Conservation (phyloP, 2,329 filamentous ascomycete genomes). For the Paraphaeosphaeria sporulosa region DNA sequence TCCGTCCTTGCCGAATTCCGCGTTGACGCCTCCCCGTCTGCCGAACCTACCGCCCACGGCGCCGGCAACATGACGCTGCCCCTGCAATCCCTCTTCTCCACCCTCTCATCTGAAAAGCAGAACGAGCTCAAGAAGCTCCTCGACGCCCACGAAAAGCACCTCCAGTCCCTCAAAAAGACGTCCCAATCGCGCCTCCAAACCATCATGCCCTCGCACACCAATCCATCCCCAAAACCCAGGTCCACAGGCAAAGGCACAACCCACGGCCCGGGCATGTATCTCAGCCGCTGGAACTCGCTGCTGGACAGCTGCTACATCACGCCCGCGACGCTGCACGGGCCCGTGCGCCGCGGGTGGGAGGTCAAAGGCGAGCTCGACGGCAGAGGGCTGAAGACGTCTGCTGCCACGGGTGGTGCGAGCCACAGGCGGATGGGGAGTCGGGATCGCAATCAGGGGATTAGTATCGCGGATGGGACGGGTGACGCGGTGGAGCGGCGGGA, state of each 20-base stretch:
- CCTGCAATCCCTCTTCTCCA: constrained; percentile 53
- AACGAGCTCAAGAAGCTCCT: constrained; percentile 59
- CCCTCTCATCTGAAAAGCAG: constrained; percentile 59
- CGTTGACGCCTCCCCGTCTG: constrained; percentile 31
- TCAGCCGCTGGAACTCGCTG: constrained; percentile 75
- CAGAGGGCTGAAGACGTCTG: constrained; percentile 39
- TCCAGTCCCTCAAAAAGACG: constrained; percentile 61
- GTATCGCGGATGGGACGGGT: constrained; percentile 33
- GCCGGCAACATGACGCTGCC: constrained; percentile 54
- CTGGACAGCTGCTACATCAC: constrained; percentile 75
- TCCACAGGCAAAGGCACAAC: constrained; percentile 47
- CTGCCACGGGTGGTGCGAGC: constrained; percentile 16
- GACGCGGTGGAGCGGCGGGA: constrained; percentile 39
- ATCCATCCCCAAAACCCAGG: constrained; percentile 6
- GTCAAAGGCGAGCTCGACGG: constrained; percentile 48
- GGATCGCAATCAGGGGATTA: constrained; percentile 17
- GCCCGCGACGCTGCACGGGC: constrained; percentile 62
- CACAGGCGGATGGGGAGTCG: constrained; percentile 22
- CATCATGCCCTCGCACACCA: constrained; percentile 54
- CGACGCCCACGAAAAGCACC: constrained; percentile 68
- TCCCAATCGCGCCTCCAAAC: constrained; percentile 64
- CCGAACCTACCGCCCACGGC: constrained; percentile 33
- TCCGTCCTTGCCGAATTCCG: constrained; percentile 65
- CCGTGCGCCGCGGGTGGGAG: constrained; percentile 56
- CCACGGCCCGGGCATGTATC: constrained; percentile 74